Evolutionary conservation across 768 basidiomycete genomes (phyloP), one percentile per base, ranked within the genome.

Genomic region (Russula vinacea): DNA sequence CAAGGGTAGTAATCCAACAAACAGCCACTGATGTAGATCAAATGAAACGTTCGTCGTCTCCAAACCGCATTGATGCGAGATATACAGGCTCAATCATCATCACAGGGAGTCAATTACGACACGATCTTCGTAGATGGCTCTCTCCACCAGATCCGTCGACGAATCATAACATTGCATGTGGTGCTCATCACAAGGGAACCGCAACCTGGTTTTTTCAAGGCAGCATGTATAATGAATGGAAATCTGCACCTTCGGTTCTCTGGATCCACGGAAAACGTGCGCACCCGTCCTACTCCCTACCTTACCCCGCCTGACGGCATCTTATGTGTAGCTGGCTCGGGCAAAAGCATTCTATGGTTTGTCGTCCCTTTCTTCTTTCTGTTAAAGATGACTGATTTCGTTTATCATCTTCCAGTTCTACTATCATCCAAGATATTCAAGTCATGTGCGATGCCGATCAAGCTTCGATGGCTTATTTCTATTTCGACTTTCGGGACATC

Each of bases 231-330:
- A n/a, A 62, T 1, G 26, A 49, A 22, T 62, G 61, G 61, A 56
- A 49, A 14, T 29, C 37, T 3, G 16, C 14, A 10, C 32, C 24
- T 16, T 45, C 53, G 0, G 40, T 63, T 1, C 39, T 58, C 17
- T 63, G 57, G 56, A 37, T 63, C 7, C 39, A 58, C 8, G 62
- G 62, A 47, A 58, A 58, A 26, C 56, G 62, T 63, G 14, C 2
- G 62, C 35, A 2, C 3, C 13, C 24, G 26, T 57, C 26, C 16
- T 19, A 33, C 29, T 22, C n/a, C 32, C 14, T 4, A 29, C 29
- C 29, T 5, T 2, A 29, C 29, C 2, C 29, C 29, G 29, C 29
- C 29, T 29, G 29, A 29, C 29, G 5, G 29, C 29, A 29, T 29
- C 19, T n/a, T 35, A 1, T 16, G 2, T 11, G n/a, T 51, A 60